Conservation (phyloP, 2,329 filamentous ascomycete species). For the Microcyclosporella mali region DNA sequence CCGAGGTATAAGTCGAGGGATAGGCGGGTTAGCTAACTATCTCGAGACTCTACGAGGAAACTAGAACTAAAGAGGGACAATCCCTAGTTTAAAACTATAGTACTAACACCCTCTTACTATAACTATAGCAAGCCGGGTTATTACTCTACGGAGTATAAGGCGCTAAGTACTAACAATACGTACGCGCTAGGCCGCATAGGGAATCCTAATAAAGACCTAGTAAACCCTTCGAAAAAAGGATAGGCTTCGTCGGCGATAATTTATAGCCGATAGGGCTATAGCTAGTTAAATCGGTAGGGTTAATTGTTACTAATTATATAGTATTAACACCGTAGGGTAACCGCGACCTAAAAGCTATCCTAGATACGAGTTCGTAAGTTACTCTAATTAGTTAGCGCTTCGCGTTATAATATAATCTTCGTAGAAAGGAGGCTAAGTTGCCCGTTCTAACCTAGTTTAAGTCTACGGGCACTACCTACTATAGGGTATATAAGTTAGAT, state of each 20-base stretch:
- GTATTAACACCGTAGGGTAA: not conserved
- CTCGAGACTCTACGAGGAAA: too few relatives aligned
- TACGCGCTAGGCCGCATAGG: not conserved
- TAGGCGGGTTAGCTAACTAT: too few relatives aligned
- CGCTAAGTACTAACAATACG: not conserved
- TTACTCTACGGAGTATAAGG: not conserved
- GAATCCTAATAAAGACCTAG: not conserved
- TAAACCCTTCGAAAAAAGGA: not conserved
- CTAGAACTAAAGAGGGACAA: too few relatives aligned
- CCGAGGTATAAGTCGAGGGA: not conserved
- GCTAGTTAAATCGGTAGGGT: not conserved
- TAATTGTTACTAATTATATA: not conserved
- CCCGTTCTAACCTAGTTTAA: not conserved
- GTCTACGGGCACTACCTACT: not conserved
- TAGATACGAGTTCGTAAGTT: not conserved
- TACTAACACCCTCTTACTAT: too few relatives aligned
- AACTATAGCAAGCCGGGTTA: not conserved
- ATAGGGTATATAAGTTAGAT: not conserved
- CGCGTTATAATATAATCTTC: not conserved
- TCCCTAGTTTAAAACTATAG: too few relatives aligned
- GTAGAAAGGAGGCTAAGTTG: not conserved
- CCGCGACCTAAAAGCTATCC: not conserved
- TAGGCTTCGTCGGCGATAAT: not conserved
- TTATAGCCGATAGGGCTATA: not conserved
- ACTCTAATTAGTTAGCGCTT: not conserved